Conservation (phyloP, 441 rosid genomes). For the Manihot esculenta region DNA sequence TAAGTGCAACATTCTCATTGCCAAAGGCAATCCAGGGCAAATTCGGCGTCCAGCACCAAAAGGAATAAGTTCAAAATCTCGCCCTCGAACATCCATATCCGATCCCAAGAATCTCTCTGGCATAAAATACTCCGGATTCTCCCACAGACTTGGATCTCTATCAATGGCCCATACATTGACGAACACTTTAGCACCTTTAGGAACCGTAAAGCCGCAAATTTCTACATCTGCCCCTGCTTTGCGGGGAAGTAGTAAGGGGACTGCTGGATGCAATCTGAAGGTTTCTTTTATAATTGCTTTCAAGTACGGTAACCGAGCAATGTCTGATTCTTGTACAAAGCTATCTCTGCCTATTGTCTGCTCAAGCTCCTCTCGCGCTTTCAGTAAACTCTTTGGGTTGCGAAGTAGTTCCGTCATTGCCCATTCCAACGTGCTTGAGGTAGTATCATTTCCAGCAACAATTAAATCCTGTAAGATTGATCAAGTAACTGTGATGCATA, state of each 20-base stretch:
- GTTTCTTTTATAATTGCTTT: conserved; percentile 33
- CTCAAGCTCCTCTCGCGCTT: conserved; percentile 29
- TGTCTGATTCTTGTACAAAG: conserved; percentile 26
- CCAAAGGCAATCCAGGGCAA: conserved; percentile 32
- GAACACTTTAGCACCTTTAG: conserved; percentile 28
- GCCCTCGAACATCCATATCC: conserved; percentile 11
- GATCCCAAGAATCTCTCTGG: conserved; percentile 34
- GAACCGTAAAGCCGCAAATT: conserved; percentile 26
- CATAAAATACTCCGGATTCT: conserved; percentile 21
- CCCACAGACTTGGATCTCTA: conserved; percentile 35
- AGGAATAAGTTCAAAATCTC: conserved; percentile 22
- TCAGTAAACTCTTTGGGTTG: conserved; percentile 31
- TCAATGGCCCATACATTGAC: conserved; percentile 39
- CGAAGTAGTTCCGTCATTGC: conserved; percentile 59
- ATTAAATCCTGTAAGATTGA: conserved; percentile 24
- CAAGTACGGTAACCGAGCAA: conserved; percentile 21
- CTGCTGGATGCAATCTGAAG: conserved; percentile 26
- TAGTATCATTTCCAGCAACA: conserved; percentile 48
- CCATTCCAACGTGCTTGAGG: conserved; percentile 66
- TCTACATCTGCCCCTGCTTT: conserved; percentile 23
- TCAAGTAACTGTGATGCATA: too few relatives aligned
- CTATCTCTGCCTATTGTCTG: conserved; percentile 24
- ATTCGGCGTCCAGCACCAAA: conserved; percentile 28
- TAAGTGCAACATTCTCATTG: conserved; percentile 25
- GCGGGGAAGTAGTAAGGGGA: conserved; percentile 28